Conservation (phyloP, 2,329 filamentous ascomycete species). For the Beauveria scarabaeidicola region DNA sequence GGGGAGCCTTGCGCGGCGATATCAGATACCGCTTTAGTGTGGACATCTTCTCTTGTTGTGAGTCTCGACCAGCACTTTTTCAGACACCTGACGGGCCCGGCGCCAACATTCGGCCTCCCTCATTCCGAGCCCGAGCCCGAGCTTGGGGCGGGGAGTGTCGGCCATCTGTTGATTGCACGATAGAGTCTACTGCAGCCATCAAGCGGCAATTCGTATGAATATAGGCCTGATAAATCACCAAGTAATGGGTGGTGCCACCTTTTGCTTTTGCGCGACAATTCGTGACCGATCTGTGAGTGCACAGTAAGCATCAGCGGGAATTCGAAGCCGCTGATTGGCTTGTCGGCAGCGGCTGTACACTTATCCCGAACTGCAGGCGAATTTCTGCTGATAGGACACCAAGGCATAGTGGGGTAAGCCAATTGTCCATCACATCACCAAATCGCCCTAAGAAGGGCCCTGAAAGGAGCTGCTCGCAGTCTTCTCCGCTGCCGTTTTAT, state of each 20-base stretch:
- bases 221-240: no score
- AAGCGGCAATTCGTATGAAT: no score
- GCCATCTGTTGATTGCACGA: neutral
- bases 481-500: neutral
- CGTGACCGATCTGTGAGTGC: no score
- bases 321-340: slow-evolving; percentile 2
- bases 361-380: neutral
- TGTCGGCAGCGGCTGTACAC: neutral
- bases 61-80: neutral
- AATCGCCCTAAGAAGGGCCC: neutral
- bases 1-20: neutral
- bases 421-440: neutral
- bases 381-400: neutral
- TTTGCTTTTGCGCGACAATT: no score
- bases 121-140: neutral
- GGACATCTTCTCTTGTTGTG: neutral
- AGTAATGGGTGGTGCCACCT: no score
- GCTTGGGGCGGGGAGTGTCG: neutral
- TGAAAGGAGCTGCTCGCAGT: neutral
- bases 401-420: neutral
- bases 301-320: slow-evolving; percentile 6
- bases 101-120: neutral
- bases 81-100: neutral
- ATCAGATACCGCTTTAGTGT: no score
- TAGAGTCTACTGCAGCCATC: no score